Evolutionary conservation across 768 basidiomycete species (phyloP).

Genomic region (Multifurca ochricompacta): DNA sequence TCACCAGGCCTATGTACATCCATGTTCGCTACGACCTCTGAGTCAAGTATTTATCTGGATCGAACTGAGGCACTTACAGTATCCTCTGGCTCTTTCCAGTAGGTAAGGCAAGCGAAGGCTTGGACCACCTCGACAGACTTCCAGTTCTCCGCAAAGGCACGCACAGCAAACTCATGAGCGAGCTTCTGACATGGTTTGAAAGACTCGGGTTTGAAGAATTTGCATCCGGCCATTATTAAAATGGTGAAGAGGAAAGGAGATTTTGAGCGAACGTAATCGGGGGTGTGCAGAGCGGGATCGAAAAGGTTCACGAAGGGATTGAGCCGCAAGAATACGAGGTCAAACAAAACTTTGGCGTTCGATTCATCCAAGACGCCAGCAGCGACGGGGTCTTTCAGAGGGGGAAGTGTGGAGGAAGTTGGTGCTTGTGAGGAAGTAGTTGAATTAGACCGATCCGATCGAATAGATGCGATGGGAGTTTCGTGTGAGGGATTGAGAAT

Average conservation of each 20-base stretch:
- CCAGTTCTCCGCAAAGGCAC: constrained; percentile 71
- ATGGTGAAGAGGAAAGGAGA: constrained; percentile 82
- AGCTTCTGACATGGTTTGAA: constrained; percentile 65
- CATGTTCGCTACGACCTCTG: constrained; percentile 55
- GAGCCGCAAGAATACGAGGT: constrained; percentile 71
- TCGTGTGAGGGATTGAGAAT: constrained; percentile 69
- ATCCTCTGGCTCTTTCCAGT: constrained; percentile 86
- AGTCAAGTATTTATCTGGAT: neutral
- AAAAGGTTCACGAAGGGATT: constrained; percentile 89
- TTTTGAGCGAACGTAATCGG: constrained; percentile 67
- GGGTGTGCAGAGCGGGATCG: constrained; percentile 79
- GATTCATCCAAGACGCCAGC: constrained; percentile 63
- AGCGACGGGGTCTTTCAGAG: constrained; percentile 58
- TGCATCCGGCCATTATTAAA: constrained; percentile 76
- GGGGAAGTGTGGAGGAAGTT: constrained; percentile 22
- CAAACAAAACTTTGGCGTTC: constrained; percentile 66
- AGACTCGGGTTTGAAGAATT: constrained; percentile 67
- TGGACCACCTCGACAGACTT: constrained; percentile 84
- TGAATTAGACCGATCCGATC: constrained; percentile 32
- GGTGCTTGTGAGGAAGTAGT: constrained; percentile 13
- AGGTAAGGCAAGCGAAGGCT: constrained; percentile 81
- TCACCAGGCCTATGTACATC: constrained; percentile 83
- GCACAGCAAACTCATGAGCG: constrained; percentile 64
- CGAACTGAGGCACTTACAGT: constrained; percentile 40
- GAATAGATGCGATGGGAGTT: constrained; percentile 27